Base-by-base conservation (phyloP, 2,329 filamentous ascomycete species). In the Fusarium palustre region DNA sequence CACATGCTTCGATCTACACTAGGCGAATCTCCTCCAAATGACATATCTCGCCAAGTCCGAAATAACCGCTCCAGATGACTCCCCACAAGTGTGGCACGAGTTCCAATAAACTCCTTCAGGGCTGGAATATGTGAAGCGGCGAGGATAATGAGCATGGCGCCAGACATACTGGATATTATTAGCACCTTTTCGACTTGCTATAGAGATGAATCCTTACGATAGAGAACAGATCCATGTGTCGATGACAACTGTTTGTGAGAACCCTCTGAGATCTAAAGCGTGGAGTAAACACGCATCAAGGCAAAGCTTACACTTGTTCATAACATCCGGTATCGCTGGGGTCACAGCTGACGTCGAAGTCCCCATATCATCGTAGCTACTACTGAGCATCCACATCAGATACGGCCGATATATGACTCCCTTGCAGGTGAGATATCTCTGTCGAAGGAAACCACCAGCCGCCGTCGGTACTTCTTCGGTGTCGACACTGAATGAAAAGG, bases 161-260 rank as follows among this genome's bases (percentile, higher is more conserved):
- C 81, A 0, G 83, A 82, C 83, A 85, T 85, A 0, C 83, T 84
- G 7, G 28, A 45, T 5, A 0, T 7, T 0, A 10, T 52, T 16
- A 56, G 59, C 25, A 55, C 0, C 10, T 0, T 12, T 1, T 6
- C 0, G 7, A 1, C 11, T 4, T 1, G 1, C 0, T 2, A 4
- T 3, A 2, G 1, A 2, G 4, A 11, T 5, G 3, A 20, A 5
- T 15, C 78, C 82, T 72, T 75, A 86, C 84, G 83, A 86, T 0
- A 87, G 68, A 0, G 84, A 84, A 46, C 85, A 87, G 24, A 86
- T 86, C 85, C 85, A 87, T 0, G 84, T 85, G 66, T 87, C 85
- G 2, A 86, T 80, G 34, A 87, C 72, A 0, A 86, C 79, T 0
- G 85, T 87, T 48, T 87, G 85, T 0, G 81, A 77, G 56, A 84